phyloP scores from a whole-genome alignment of 2,329 filamentous ascomycete species.

The Colletotrichum brevisporum region DNA sequence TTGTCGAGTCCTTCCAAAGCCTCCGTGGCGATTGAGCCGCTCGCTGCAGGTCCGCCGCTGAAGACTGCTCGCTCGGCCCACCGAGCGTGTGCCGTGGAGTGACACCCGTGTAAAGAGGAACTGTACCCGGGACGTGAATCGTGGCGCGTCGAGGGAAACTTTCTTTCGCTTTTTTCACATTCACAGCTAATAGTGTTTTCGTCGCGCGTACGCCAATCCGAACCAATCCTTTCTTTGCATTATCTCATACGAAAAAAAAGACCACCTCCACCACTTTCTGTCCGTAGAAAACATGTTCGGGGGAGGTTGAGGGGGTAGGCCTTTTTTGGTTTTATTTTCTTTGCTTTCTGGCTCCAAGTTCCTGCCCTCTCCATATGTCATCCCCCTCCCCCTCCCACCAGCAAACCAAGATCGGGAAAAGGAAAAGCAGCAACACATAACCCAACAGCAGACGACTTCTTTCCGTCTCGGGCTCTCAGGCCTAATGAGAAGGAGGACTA shows the following conservation, averaged over 20 bases:
- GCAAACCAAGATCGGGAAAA: neutral
- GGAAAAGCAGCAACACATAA: neutral
- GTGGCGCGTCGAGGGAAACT: neutral
- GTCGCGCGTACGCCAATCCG: neutral
- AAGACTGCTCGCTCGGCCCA: too few relatives aligned
- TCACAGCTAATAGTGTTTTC: conserved; percentile 10
- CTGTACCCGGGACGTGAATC: neutral
- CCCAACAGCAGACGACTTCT: neutral
- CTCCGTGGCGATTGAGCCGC: too few relatives aligned
- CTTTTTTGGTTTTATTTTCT: too few relatives aligned
- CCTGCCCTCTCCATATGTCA: neutral
- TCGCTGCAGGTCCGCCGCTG: too few relatives aligned
- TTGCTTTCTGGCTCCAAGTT: too few relatives aligned
- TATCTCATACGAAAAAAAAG: conserved; percentile 7
- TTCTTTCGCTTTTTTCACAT: neutral
- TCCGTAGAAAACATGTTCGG: neutral
- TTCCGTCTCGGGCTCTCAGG: neutral
- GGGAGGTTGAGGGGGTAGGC: neutral
- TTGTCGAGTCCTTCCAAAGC: neutral
- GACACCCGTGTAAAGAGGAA: too few relatives aligned
- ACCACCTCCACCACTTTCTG: neutral
- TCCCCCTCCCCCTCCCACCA: neutral
- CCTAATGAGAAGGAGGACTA: too few relatives aligned
- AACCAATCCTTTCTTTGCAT: neutral
- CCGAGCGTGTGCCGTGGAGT: too few relatives aligned